Evolutionary conservation across 1,139 yeast genomes (phyloP), one percentile per base, ranked within the genome.

Genomic region (Sugiyamaella novakii): DNA sequence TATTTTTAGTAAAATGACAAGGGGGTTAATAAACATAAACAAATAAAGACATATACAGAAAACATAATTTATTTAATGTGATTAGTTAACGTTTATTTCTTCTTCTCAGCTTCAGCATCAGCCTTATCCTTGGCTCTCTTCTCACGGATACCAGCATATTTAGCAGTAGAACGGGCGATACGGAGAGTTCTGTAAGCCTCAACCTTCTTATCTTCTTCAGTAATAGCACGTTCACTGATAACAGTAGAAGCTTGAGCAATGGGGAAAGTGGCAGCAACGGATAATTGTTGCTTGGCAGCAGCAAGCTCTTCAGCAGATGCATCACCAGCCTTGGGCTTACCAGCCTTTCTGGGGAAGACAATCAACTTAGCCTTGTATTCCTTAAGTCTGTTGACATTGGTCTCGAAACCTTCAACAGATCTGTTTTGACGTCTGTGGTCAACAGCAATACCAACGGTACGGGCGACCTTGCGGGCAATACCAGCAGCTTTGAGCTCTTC

Each of bases 351-450:
- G 81, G 95, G 97, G 79, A 91, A 89, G 71, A 91, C 83, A 69
- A 94, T 92, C 77, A 94, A 83, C 80, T 91, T 91, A 69, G 95
- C 79, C 79, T 84, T 81, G 94, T 88, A 94, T 77, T 88, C 96
- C 80, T 87, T 80, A 76, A 92, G 85, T 83, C 98, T 89, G 74
- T 83, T 87, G 70, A 92, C 98, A 79, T 92, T 92, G 70, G 82
- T 79, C 73, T 91, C 95, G 68, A 89, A 87, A 68, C 87, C 91
- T 80, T 91, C 98, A 70, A 87, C 87, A 68, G 92, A 84, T 81
- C 87, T 89, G 96, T 92, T 94, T 75, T 86, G 95, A 81, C 98
- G 92, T 83, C 98, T 92, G 94, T 87, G 96, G 83, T 92, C 98
- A 71, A 92, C 98, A 67, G 98, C 87, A 70, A 92, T 87, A 76